These are phyloP conservation scores for Ilyonectria sp. DNA, from an alignment of 2,329 filamentous ascomycete genomes.

Conservation along the genomic window DNA sequence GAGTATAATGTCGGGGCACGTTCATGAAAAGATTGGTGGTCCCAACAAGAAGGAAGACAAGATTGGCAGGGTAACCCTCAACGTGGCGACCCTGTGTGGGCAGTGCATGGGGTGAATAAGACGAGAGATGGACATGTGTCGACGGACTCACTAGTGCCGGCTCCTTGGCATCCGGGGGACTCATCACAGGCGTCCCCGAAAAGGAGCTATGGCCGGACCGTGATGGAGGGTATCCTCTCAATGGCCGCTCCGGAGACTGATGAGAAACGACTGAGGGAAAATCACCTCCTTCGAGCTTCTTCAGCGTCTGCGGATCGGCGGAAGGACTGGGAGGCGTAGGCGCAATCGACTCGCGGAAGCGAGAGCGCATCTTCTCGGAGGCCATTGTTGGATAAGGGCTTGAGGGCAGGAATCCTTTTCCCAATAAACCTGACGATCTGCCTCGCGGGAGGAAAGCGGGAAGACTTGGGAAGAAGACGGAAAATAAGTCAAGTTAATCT, in stretches of 20 bases:
- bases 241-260: slow-evolving; percentile 22
- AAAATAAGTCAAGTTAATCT: slow-evolving; percentile 28
- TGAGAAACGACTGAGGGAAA: not conserved
- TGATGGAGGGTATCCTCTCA: slow-evolving; percentile 28
- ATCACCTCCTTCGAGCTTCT: slow-evolving; percentile 39
- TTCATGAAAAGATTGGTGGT: not conserved
- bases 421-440: slow-evolving; percentile 29
- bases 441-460: slow-evolving; percentile 8
- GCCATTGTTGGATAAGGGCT: slow-evolving; percentile 24
- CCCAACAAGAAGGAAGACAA: not conserved
- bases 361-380: slow-evolving; percentile 41
- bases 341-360: slow-evolving; percentile 41
- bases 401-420: not conserved
- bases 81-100: slow-evolving; percentile 19
- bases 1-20: not conserved
- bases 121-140: not conserved
- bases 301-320: slow-evolving; percentile 34
- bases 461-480: slow-evolving; percentile 2
- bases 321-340: slow-evolving; percentile 38
- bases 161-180: slow-evolving; percentile 37
- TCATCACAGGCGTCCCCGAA: slow-evolving; percentile 42
- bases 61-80: not conserved
- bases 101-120: not conserved
- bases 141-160: slow-evolving; percentile 38
- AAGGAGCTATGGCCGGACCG: slow-evolving; percentile 42